A percentile compares a stretch with the other conserved stretches of the same genome.
Conservation (phyloP, 2,329 filamentous ascomycete species). For the Calonectria crousiana region DNA sequence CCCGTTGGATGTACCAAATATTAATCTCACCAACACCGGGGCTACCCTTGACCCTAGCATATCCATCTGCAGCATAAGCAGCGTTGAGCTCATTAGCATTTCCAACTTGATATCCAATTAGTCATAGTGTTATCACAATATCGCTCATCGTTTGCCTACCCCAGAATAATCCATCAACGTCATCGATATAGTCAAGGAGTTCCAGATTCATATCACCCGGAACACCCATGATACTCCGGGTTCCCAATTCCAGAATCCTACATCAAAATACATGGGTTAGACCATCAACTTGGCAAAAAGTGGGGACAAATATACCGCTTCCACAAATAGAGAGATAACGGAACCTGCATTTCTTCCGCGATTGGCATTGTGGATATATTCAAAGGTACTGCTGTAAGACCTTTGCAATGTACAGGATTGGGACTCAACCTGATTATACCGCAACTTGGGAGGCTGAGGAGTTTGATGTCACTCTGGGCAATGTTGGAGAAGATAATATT, state of each 20-base stretch:
- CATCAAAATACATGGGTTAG: not conserved
- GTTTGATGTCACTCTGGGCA: not conserved
- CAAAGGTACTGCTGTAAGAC: not conserved
- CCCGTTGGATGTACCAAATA: too few species aligned
- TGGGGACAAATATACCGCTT: not conserved
- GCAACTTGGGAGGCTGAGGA: not conserved
- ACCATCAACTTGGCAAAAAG: not conserved
- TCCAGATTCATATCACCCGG: slow-evolving; percentile 28
- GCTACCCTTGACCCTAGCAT: slow-evolving; percentile 22
- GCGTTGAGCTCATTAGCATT: slow-evolving; percentile 28
- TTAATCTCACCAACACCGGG: slow-evolving; percentile 18
- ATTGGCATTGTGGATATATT: not conserved
- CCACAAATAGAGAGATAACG: slow-evolving; percentile 19
- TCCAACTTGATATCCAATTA: slow-evolving; percentile 9
- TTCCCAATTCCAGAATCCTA: slow-evolving; percentile 21
- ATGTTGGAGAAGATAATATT: not conserved
- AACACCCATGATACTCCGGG: slow-evolving; percentile 24
- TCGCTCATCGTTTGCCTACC: not conserved
- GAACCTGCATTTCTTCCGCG: not conserved
- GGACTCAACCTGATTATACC: not conserved
- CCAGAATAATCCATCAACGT: slow-evolving; percentile 11
- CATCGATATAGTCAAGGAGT: slow-evolving; percentile 23
- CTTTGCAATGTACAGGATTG: not conserved
- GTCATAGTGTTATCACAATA: not conserved
- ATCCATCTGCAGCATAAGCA: slow-evolving; percentile 30